phyloP scores from a whole-genome alignment of 768 basidiomycete species.

The Hericium rajendrae region DNA sequence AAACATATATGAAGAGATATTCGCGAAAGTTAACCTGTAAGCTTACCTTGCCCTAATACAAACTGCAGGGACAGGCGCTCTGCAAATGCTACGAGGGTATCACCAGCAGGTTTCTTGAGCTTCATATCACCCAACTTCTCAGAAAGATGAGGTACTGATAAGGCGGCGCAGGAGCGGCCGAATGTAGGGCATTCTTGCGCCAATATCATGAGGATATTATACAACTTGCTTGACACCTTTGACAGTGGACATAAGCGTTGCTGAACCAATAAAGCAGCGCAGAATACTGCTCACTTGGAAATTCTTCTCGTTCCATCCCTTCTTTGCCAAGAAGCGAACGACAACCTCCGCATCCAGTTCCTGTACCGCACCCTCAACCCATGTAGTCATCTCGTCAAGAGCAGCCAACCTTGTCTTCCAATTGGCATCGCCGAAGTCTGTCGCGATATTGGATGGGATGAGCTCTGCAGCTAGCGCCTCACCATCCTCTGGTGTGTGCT shows the following conservation, averaged over 20 bases:
- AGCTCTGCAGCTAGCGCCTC: constrained; percentile 65
- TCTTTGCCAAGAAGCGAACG: constrained; percentile 80
- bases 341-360: constrained; percentile 81
- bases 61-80: constrained; percentile 94
- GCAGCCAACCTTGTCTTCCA: constrained; percentile 91
- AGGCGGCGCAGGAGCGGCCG: constrained; percentile 73
- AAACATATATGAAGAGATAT: constrained; percentile 6
- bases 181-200: constrained; percentile 78
- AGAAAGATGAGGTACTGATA: constrained; percentile 70
- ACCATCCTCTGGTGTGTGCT: constrained; percentile 86
- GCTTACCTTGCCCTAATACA: constrained; percentile 78
- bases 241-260: background rate
- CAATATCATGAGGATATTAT: constrained; percentile 62
- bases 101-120: constrained; percentile 92
- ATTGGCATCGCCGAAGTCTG: constrained; percentile 73
- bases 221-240: constrained; percentile 87
- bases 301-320: constrained; percentile 98
- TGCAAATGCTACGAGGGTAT: constrained; percentile 71
- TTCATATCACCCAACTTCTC: constrained; percentile 97
- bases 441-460: constrained; percentile 62
- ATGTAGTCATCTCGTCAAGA: constrained; percentile 74
- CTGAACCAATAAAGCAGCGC: background rate
- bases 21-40: too few species aligned
- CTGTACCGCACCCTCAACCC: constrained; percentile 64
- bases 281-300: constrained; percentile 60